phyloP scores from a whole-genome alignment of 148 eudicot genomes.

The Euryodendron excelsum region DNA sequence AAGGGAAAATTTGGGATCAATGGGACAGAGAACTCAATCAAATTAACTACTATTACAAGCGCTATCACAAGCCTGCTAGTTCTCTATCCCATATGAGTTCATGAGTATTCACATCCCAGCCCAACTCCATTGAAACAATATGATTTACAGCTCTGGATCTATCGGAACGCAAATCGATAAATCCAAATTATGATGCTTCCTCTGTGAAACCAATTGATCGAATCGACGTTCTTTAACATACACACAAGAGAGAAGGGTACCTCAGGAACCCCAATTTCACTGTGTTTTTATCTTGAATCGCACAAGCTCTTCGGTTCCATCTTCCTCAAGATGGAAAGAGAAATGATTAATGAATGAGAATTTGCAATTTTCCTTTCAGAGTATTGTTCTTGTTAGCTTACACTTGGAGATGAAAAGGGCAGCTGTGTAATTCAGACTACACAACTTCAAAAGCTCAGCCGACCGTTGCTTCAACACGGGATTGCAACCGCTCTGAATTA shows the following conservation, averaged over 20 bases:
- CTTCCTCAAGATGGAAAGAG: not conserved
- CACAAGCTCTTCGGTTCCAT: not conserved
- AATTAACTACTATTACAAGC: not conserved
- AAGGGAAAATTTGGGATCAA: not conserved
- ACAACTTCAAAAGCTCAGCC: constrained; percentile 79
- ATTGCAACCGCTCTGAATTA: constrained; percentile 84
- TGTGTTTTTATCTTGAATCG: not conserved
- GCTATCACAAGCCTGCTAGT: not conserved
- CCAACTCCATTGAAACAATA: constrained; percentile 2
- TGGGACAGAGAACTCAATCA: not conserved
- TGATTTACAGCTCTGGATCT: constrained; percentile 2
- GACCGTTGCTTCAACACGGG: constrained; percentile 72
- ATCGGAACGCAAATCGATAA: no score
- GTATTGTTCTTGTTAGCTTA: constrained; percentile 87
- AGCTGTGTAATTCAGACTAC: constrained; percentile 74
- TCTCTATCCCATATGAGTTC: not conserved
- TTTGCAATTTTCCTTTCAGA: constrained; percentile 29
- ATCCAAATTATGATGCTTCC: constrained; percentile 11
- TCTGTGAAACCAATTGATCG: not conserved
- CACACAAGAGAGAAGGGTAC: not conserved
- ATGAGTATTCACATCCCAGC: not conserved
- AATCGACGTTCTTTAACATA: not conserved
- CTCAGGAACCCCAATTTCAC: constrained; percentile 1
- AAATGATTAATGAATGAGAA: constrained; percentile 17
- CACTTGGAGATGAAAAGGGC: constrained; percentile 83